Evolutionary conservation across 257 asterid species (phyloP), one percentile per base, ranked within the genome.

Genomic region (Solanum piurae): DNA sequence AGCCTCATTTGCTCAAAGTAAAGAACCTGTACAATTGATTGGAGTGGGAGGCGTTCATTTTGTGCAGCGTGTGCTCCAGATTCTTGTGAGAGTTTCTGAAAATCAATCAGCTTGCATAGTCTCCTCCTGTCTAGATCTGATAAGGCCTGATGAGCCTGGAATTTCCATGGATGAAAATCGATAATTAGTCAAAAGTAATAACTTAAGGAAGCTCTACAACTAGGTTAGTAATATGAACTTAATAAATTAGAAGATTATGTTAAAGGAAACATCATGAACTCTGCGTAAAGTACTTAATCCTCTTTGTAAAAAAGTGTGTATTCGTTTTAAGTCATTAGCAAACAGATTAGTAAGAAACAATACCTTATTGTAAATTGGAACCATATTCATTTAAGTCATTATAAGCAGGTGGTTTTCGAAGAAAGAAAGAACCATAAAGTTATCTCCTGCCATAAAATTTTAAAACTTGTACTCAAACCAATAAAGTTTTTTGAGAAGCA

Each of bases 21-120:
- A 83, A 97, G 98, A 46, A 95, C 99, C 88, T 97, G 99, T 69
- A 97, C 98, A 29, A 95, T 94, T 20, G 99, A 95, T 88, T 97
- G 99, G 92, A 95, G 89, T 1, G 99, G 96, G 44, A 97, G 99
- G 83, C 98, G 97, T 68, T 97, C 99, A 87, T 95, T 97, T 90
- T 95, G 98, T 23, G 99, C 99, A 11, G 99, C 99, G 9, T 97
- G 99, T 4, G 98, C 94, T 6, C 99, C 98, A 1, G 98, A 98
- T 92, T 97, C 98, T 75, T 92, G 96, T 66, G 98, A 93, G 52
- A 97, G 93, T 85, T 95, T 97, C 91, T 97, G 98, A 74, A 95
- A 95, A 89, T 97, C 98, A 3, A 95, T 92, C 94, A 95, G 84
- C 89, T 93, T 95, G 95, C 98, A 92, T 21, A 97, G 94, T 88